These are phyloP conservation scores for Botrytis paeoniae DNA, from an alignment of 2,329 filamentous ascomycete species.

Conservation along the genomic window DNA sequence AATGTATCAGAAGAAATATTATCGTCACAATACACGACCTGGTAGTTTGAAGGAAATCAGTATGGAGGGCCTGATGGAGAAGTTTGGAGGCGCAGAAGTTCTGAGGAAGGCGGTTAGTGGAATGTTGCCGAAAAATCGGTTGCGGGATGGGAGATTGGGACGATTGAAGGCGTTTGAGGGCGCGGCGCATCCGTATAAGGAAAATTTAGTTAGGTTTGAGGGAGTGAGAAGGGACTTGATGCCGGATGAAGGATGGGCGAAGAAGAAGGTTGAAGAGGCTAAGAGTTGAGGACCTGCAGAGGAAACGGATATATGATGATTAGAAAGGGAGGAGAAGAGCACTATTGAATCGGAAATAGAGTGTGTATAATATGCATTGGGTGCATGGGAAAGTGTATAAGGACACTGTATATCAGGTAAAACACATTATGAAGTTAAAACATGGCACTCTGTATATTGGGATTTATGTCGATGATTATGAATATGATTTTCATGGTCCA, in stretches of 20 bases:
- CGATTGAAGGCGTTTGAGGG: slow-evolving; percentile 95
- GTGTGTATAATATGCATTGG: slow-evolving; percentile 23
- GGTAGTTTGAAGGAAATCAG: slow-evolving; percentile 83
- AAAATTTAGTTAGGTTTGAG: slow-evolving; percentile 75
- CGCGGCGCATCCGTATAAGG: slow-evolving; percentile 83
- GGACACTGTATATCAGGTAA: slow-evolving; percentile 23
- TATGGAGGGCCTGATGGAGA: slow-evolving; percentile 92
- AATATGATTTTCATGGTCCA: neutral
- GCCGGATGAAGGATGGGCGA: slow-evolving; percentile 26
- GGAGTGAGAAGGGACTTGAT: slow-evolving; percentile 45
- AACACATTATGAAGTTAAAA: slow-evolving; percentile 6
- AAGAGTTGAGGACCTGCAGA: neutral
- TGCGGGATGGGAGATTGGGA: slow-evolving; percentile 82
- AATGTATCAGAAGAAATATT: slow-evolving; percentile 91
- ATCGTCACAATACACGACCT: slow-evolving; percentile 87
- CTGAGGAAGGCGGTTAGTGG: slow-evolving; percentile 88
- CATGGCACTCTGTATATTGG: neutral
- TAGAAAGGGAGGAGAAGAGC: neutral
- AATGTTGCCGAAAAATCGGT: slow-evolving; percentile 95
- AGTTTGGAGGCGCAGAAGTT: slow-evolving; percentile 90
- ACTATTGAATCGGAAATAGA: slow-evolving; percentile 8
- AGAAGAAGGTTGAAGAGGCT: neutral
- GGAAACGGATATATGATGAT: neutral
- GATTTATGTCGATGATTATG: neutral
- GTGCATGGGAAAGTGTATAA: slow-evolving; percentile 15